phyloP scores from a whole-genome alignment of 2,329 filamentous ascomycete genomes.

The Metarhizium anisopliae region DNA sequence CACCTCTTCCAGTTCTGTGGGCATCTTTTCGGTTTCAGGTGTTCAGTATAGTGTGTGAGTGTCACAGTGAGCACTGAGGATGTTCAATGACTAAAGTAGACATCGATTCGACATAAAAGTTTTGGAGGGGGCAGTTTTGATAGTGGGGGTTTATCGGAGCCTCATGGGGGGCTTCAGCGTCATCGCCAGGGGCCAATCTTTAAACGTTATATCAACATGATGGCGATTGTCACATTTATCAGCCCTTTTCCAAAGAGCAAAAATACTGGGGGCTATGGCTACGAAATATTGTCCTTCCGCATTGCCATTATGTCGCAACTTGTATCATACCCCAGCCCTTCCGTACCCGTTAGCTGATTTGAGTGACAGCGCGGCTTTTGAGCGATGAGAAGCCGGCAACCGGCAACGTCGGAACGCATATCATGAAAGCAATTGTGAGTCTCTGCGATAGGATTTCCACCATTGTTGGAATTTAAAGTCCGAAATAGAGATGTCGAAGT shows the following conservation, averaged over 20 bases:
- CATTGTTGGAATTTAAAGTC: neutral
- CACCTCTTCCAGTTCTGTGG: constrained; percentile 70
- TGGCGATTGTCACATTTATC: too few species aligned
- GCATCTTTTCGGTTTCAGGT: constrained; percentile 41
- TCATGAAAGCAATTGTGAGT: neutral
- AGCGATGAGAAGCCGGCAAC: too few species aligned
- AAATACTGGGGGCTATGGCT: too few species aligned
- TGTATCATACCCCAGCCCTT: too few species aligned
- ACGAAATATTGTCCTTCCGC: too few species aligned
- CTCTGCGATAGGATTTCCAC: neutral
- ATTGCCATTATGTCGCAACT: too few species aligned
- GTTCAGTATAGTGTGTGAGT: neutral
- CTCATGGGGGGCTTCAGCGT: constrained; percentile 4
- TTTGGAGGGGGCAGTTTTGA: constrained; percentile 15
- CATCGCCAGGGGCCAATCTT: constrained; percentile 3
- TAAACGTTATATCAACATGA: neutral
- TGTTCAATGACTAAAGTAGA: constrained; percentile 1
- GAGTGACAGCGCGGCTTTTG: too few species aligned
- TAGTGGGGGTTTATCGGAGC: constrained; percentile 10
- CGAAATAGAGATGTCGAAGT: neutral
- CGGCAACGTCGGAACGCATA: too few species aligned
- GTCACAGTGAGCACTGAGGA: neutral
- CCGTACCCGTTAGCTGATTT: too few species aligned
- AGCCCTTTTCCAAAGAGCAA: too few species aligned
- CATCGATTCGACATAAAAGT: neutral